phyloP scores from a whole-genome alignment of 441 rosid species.

The Pelargonium myrrhifolium region DNA sequence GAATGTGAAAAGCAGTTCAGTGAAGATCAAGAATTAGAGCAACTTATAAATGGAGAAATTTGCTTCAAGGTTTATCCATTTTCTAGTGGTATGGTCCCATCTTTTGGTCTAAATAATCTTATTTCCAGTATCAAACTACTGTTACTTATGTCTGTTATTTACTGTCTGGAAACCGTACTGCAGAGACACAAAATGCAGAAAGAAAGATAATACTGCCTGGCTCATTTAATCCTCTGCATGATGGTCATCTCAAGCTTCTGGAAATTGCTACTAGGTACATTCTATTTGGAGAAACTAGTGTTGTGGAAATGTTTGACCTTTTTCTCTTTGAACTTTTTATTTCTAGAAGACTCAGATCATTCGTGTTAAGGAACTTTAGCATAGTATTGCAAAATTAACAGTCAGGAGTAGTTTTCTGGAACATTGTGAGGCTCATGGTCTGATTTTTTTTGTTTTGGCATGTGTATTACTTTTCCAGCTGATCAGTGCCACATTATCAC shows the following conservation, averaged over 20 bases:
- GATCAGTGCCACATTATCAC: background rate
- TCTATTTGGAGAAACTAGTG: background rate
- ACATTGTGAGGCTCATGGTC: background rate
- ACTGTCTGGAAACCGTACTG: constrained; percentile 24
- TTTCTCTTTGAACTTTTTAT: background rate
- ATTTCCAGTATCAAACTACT: background rate
- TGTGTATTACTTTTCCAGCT: background rate
- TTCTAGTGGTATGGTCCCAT: constrained; percentile 49
- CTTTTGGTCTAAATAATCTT: constrained; percentile 17
- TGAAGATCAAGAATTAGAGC: constrained; percentile 72
- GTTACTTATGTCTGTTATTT: constrained; percentile 7
- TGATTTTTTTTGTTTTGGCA: background rate
- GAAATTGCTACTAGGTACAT: constrained; percentile 22
- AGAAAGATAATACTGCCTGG: constrained; percentile 82
- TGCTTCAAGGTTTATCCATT: constrained; percentile 73
- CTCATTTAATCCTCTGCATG: constrained; percentile 86
- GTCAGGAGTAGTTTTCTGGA: no score
- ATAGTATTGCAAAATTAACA: background rate
- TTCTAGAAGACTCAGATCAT: background rate
- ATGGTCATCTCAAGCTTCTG: constrained; percentile 85
- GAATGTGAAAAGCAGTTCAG: constrained; percentile 47
- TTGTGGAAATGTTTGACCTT: background rate
- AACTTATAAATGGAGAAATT: constrained; percentile 55
- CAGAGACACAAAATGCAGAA: constrained; percentile 39
- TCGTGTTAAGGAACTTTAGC: background rate